A percentile compares a stretch with the other conserved stretches of the same genome.
Conservation (phyloP, 768 basidiomycete genomes). For the Basidioascus undulatus region DNA sequence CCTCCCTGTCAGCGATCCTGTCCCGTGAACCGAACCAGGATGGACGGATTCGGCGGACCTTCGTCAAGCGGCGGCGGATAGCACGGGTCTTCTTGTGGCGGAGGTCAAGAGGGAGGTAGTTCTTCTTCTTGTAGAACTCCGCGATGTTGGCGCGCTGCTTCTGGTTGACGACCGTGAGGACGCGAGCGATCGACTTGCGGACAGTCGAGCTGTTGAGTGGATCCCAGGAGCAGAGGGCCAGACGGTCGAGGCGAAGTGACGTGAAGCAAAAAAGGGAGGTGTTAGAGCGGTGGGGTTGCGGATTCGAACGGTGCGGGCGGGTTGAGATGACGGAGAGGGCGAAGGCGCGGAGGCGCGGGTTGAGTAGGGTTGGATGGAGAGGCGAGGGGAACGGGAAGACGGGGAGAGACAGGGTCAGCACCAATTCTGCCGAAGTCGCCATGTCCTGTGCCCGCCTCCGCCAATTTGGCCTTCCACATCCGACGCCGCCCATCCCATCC, state of each 20-base stretch:
- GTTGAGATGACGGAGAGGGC: background rate
- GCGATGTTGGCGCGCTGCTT: constrained; percentile 91
- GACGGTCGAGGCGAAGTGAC: background rate
- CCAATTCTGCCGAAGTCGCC: background rate
- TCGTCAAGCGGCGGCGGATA: constrained; percentile 81
- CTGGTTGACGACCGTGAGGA: constrained; percentile 94
- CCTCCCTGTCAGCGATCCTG: too few relatives aligned
- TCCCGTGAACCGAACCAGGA: too few relatives aligned
- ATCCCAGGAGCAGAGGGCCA: background rate
- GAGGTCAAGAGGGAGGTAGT: constrained; percentile 88
- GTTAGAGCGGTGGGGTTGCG: background rate
- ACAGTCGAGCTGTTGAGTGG: constrained; percentile 44
- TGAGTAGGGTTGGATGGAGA: too few relatives aligned
- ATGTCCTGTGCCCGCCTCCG: background rate
- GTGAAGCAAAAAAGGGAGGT: background rate
- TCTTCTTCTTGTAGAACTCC: constrained; percentile 95
- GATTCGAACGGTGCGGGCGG: background rate
- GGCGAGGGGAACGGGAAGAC: too few relatives aligned
- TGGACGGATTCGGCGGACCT: constrained; percentile 26
- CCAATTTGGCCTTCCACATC: background rate
- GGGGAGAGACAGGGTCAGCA: too few relatives aligned
- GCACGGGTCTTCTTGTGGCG: constrained; percentile 95
- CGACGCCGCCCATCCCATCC: background rate
- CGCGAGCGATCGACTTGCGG: constrained; percentile 96
- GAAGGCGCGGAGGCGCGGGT: too few relatives aligned